Evolutionary conservation across 148 eudicot species (phyloP).

Genomic region (Vaccinium macrocarpon): DNA sequence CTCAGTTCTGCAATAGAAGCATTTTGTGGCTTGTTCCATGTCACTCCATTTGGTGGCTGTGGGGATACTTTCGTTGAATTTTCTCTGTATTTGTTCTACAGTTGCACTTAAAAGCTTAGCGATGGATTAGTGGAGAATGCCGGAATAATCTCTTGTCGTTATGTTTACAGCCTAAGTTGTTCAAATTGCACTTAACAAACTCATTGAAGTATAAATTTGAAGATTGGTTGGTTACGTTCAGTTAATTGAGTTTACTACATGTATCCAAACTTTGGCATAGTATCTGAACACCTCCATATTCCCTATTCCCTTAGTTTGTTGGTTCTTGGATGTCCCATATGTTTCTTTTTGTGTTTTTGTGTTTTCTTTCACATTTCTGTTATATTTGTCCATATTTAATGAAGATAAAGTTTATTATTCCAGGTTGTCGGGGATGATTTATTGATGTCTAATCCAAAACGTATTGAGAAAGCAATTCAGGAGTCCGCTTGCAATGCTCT

Average conservation of each 20-base stretch:
- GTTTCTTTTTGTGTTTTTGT: background rate
- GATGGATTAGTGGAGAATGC: background rate
- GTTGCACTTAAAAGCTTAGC: background rate
- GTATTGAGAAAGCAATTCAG: conserved; percentile 80
- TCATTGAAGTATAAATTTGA: background rate
- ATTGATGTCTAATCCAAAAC: conserved; percentile 85
- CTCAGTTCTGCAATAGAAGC: background rate
- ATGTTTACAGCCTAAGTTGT: conserved; percentile 1
- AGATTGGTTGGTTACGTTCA: background rate
- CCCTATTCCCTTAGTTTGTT: background rate
- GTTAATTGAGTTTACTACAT: background rate
- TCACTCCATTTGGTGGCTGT: background rate
- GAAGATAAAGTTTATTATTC: conserved; percentile 15
- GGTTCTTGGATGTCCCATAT: background rate
- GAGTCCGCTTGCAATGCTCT: conserved; percentile 92
- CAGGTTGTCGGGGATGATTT: conserved; percentile 95
- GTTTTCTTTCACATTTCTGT: background rate
- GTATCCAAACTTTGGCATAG: background rate
- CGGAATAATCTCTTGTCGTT: background rate
- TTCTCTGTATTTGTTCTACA: background rate
- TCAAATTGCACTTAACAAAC: background rate
- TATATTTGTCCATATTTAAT: background rate
- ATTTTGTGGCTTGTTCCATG: background rate
- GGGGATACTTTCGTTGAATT: background rate
- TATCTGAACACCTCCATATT: background rate